Evolutionary conservation across 1,139 yeast species (phyloP).

Genomic region (Diutina sp.): DNA sequence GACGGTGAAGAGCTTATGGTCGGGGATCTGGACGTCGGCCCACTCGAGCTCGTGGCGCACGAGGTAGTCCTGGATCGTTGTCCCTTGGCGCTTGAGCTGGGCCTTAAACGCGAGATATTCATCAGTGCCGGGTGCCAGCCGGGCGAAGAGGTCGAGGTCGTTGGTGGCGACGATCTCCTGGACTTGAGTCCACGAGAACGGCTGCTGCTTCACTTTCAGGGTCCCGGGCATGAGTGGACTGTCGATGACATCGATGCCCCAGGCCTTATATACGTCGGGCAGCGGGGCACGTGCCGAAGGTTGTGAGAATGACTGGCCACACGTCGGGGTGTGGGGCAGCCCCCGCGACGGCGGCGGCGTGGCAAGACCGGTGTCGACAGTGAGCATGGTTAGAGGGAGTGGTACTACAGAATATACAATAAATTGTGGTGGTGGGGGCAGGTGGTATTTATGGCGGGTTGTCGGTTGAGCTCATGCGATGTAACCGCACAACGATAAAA

Average conservation of each 20-base stretch:
- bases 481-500: neutral
- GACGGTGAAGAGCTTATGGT: constrained; percentile 6
- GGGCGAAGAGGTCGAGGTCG: constrained; percentile 26
- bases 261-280: neutral
- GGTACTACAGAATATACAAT: neutral
- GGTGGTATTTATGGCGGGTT: neutral
- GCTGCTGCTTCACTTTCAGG: constrained; percentile 17
- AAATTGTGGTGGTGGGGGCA: neutral
- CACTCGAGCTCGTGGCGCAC: constrained; percentile 24
- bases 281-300: neutral
- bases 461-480: neutral
- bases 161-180: constrained; percentile 18
- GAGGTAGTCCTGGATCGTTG: constrained; percentile 24
- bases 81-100: constrained; percentile 12
- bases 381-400: neutral
- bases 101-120: constrained; percentile 23
- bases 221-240: constrained; percentile 28
- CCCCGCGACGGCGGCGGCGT: neutral
- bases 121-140: constrained; percentile 20
- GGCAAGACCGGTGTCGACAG: neutral
- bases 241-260: constrained; percentile 14
- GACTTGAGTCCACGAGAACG: constrained; percentile 23
- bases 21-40: constrained; percentile 9
- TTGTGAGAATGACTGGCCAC: neutral
- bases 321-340: neutral